phyloP scores from a whole-genome alignment of 2,329 filamentous ascomycete species.

The Madurella fahalii region DNA sequence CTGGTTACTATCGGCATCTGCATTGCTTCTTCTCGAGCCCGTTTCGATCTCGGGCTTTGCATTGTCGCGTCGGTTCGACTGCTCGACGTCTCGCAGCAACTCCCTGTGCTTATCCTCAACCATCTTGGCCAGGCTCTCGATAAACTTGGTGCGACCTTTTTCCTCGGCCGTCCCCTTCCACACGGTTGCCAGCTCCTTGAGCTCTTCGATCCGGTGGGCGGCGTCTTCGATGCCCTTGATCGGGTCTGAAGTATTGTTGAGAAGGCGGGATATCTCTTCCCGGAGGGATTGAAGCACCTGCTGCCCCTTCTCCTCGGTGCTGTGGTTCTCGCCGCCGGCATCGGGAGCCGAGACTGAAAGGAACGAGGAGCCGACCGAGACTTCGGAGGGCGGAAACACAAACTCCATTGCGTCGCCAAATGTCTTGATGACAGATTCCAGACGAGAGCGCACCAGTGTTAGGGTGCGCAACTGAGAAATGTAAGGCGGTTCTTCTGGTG shows the following conservation, averaged over 20 bases:
- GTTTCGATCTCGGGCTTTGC: constrained; percentile 6
- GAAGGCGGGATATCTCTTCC: constrained; percentile 65
- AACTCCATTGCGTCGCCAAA: constrained; percentile 97
- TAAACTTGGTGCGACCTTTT: constrained; percentile 73
- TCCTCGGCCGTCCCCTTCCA: constrained; percentile 98
- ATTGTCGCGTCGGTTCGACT: constrained; percentile 18
- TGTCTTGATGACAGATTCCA: constrained; percentile 83
- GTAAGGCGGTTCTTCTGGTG: constrained; percentile 55
- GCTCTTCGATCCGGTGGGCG: constrained; percentile 66
- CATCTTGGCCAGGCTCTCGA: constrained; percentile 74
- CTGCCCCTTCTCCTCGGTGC: constrained; percentile 81
- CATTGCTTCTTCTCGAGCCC: constrained; percentile 2
- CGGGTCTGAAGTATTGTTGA: constrained; percentile 49
- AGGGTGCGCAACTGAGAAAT: constrained; percentile 78
- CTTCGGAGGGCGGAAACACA: constrained; percentile 81
- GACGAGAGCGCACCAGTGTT: constrained; percentile 73
- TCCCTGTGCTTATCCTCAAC: constrained; percentile 70
- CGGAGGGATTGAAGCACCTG: constrained; percentile 68
- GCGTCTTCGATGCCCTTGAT: constrained; percentile 70
- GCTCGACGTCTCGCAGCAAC: constrained; percentile 50
- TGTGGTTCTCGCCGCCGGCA: constrained; percentile 54
- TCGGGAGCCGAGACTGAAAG: constrained; percentile 87
- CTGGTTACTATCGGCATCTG: constrained; percentile 32
- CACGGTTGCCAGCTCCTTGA: constrained; percentile 71
- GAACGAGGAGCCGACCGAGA: constrained; percentile 79